Evolutionary conservation across 371 early-diverging fungal genomes (phyloP), one percentile per base, ranked within the genome.

Genomic region (Mortierella sp.): DNA sequence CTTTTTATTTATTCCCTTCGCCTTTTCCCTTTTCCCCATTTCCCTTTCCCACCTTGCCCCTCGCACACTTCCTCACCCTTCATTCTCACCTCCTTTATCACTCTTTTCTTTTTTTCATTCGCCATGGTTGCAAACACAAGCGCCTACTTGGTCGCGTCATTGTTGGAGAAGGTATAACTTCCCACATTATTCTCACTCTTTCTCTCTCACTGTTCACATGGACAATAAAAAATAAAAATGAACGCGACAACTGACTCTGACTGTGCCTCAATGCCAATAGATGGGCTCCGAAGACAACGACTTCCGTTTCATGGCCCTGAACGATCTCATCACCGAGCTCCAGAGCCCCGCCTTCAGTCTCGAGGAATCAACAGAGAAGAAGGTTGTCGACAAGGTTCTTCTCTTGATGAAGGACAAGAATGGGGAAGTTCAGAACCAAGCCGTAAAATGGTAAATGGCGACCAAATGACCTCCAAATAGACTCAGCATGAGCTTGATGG

Each of bases 301-400:
- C 90, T 95, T 96, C 86, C 96, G 99, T 77, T 97, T 94, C 89
- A 98, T 99, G 98, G 98, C 97, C 26, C 82, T 95, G 65, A 95
- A 95, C 78, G 98, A 98, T 89, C 88, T 99, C 77, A 94, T 93
- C 80, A 93, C 93, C 42, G 94, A 94, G 73, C 92, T 98, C 24
- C 93, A 92, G 81, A 91, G 92, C 74, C 85, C 91, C 10, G 84
- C 80, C 26, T 92, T 93, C 77, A 78, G 79, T 11, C 88, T 96
- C 65, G 96, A 96, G 54, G 92, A 94, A 24, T 47, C 89, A 8
- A 92, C 93, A 44, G 96, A 95, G 81, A 88, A 88, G 47, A 93
- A 91, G 77, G 92, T 94, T 14, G 93, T 94, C 11, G 82, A 88
- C 60, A 95, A 96, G 38, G 91, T 98, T 19, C 76, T 97, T 11